Base-by-base conservation (phyloP, 2,329 filamentous ascomycete species). In the Plectosphaerella sp. region DNA sequence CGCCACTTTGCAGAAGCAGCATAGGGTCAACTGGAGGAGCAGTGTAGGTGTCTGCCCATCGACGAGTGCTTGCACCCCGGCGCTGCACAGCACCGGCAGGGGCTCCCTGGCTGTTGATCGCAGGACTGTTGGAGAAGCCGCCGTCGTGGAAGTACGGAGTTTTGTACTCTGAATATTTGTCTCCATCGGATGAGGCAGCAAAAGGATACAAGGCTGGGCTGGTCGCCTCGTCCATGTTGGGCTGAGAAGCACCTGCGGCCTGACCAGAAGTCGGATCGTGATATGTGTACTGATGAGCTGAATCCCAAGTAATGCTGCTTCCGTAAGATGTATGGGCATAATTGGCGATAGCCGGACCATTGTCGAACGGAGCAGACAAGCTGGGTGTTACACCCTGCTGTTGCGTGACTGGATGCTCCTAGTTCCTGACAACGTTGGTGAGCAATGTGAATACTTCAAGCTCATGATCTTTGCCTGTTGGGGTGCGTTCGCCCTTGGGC, bases 361-460 rank as follows among this genome's bases (percentile, higher is more conserved):
- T 43, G 11, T 43, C 41, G n/a, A 18, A 16, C 41, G 41, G 41
- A 7, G 37, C 37, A 43, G 18, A 18, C 41, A 18, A 43, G 41
- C 41, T 7, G 16, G 41, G 41, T 16, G n/a, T 43, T 20, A 18
- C 41, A 43, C 16, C 41, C 16, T 16, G 41, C 41, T 43, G 10
- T 43, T 43, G 41, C n/a, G 16, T 43, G 16, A 8, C 41, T 43
- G 41, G 41, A 18, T 37, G 9, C 41, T 41, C 42, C 60, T 66
- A 78, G 48, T 65, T 65, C 68, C 72, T 79, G 66, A 83, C 69
- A 60, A 95, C 70, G 67, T 94, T 87, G 55, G 87, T 80, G 69
- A 88, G 88, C 25, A 94, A 76, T 1, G 84, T 90, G 52, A 91
- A 78, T 60, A 87, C 87, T 72, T 97, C 91, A 56, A 92, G 74